Base-by-base conservation (phyloP, 2,329 filamentous ascomycete genomes). In the Penicillium sp. region DNA sequence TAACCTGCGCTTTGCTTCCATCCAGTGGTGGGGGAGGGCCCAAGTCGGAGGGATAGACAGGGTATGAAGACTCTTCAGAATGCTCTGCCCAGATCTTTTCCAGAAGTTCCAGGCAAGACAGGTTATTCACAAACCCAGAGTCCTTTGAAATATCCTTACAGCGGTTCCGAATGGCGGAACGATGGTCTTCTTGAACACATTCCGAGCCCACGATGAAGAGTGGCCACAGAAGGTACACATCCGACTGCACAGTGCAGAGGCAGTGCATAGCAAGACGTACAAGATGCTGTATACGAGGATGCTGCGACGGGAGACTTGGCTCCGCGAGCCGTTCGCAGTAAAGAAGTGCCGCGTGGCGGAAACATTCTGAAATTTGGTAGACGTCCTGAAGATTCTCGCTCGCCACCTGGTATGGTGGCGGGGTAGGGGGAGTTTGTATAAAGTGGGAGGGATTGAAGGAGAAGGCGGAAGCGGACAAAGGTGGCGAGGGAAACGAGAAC, bases 161-260 rank as follows among this genome's bases (percentile, higher is more conserved):
- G 60, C 90, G 86, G 57, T 82, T 79, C 46, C 90, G 83, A 45
- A 96, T 86, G 50, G 91, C 82, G 49, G 82, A 81, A 55, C 91
- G 87, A 63, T 95, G 88, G 44, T 84, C 76, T 62, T 88, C 83
- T 57, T 89, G 86, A 55, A 93, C 86, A 62, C 89, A 95, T 73
- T 96, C 92, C 20, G 88, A 90, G 18, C 91, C 91, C 1, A 87
- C 84, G 45, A 96, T 86, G 67, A 96, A 95, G 3, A 96, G 79
- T 2, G 92, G 91, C 92, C 91, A 96, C 7, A 96, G 81, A 8
- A 96, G 74, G 67, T 95, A 95, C 65, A 95, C 95, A 70, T 95
- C 86, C 3, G 84, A 79, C 54, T 88, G 84, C 32, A 96, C 83
- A 46, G 84, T 85, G 6, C 84, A 86, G 49, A 93, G 88, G 71